Base-by-base conservation (phyloP, 495 filamentous ascomycete species). In the Penicillium pancosmium region DNA sequence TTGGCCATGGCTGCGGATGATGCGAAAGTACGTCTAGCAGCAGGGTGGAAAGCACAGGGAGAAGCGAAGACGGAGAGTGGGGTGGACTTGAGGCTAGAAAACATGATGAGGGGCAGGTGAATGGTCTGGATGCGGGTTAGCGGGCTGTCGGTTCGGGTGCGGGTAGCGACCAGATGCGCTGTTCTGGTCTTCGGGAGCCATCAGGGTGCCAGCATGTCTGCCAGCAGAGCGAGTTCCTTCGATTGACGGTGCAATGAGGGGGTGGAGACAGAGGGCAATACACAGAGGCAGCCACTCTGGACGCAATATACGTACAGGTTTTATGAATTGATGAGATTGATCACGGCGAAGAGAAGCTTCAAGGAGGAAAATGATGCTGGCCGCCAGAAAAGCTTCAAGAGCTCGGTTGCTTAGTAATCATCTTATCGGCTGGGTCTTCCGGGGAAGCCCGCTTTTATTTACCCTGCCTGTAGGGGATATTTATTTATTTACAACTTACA, bases 1-100 rank as follows among this genome's bases (percentile, higher is more conserved):
- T 44, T 65, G 54, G 80, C 71, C 89, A 91, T 91, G 71, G 74
- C 82, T 72, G 82, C 73, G 66, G 84, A 66, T 61, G 87, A 82
- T 69, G 86, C 81, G 74, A 91, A 91, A 63, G 76, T 76, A 72
- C 84, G 79, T 55, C 74, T 69, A 67, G 78, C 73, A 61, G 71
- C 54, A 49, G 67, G 67, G 51, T 70, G 69, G 62, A 77, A 75
- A 67, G 73, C 67, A 62, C 74, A 77, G 73, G 74, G 67, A 73
- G 75, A 77, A 72, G 77, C 74, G 67, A 75, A 77, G 76, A 72
- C 68, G 71, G 74, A 73, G 72, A 67, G 78, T 77, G 75, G 78
- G 76, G 78, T 75, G 73, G 76, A 72, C 73, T 68, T 80, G 67
- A 80, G 70, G 67, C 77, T 75, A 75, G 73, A 76, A 69, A 80